phyloP scores from a whole-genome alignment of 192 early-diverging fungal species.

The Coemansia sp. region DNA sequence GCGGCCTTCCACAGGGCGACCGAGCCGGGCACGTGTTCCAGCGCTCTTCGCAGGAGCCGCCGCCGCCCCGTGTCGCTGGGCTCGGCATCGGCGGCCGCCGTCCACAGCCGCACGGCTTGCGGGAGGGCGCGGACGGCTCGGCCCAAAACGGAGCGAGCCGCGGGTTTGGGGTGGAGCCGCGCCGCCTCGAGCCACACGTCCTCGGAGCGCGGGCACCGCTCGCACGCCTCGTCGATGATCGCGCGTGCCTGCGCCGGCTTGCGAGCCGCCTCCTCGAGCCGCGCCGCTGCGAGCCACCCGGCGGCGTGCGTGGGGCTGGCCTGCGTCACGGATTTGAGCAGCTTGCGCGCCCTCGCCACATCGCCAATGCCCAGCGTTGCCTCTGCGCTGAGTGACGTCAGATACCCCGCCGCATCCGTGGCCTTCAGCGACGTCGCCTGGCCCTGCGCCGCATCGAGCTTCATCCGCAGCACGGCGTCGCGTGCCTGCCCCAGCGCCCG shows the following conservation, averaged over 20 bases:
- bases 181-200: slow-evolving; percentile 98
- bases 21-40: slow-evolving; percentile 93
- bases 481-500: slow-evolving; percentile 90
- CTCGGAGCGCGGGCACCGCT: slow-evolving; percentile 90
- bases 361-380: slow-evolving; percentile 67
- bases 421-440: slow-evolving; percentile 67
- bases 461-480: slow-evolving; percentile 86
- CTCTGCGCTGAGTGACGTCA: slow-evolving; percentile 85
- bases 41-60: slow-evolving; percentile 81
- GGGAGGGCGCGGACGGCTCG: slow-evolving; percentile 88
- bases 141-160: slow-evolving; percentile 89
- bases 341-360: slow-evolving; percentile 84
- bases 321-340: slow-evolving; percentile 86
- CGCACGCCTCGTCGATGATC: slow-evolving; percentile 89
- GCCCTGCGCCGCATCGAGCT: slow-evolving; percentile 77
- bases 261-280: slow-evolving; percentile 91
- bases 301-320: slow-evolving; percentile 96
- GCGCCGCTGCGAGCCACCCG: slow-evolving; percentile 98
- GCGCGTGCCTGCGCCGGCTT: slow-evolving; percentile 81
- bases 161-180: slow-evolving; percentile 73
- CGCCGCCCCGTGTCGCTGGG: slow-evolving; percentile 57
- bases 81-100: slow-evolving; percentile 84
- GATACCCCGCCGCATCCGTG: slow-evolving; percentile 88
- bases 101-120: slow-evolving; percentile 92
- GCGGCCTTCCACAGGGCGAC: slow-evolving; percentile 92